Evolutionary conservation across 2,329 filamentous ascomycete species (phyloP).

Genomic region (Xylariaceae sp.): DNA sequence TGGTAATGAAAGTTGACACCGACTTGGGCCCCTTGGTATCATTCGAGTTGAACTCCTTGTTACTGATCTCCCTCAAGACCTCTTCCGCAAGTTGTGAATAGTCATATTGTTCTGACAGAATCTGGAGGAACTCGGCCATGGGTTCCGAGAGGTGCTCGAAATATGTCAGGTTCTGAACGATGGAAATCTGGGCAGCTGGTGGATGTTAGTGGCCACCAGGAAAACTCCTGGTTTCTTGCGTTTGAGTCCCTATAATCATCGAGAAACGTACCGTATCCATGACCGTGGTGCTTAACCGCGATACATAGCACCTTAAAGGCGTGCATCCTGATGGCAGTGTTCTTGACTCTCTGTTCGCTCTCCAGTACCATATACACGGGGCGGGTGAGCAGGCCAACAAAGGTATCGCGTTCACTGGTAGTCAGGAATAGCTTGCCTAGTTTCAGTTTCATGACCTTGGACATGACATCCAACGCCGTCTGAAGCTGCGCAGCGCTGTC

Average conservation of each 20-base stretch:
- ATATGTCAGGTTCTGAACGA: slow-evolving; percentile 95
- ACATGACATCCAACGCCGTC: slow-evolving; percentile 86
- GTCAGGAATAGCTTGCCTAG: slow-evolving; percentile 90
- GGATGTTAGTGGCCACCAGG: slow-evolving; percentile 16
- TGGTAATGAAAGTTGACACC: slow-evolving; percentile 87
- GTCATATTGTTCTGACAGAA: slow-evolving; percentile 94
- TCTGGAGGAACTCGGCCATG: slow-evolving; percentile 97
- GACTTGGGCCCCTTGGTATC: slow-evolving; percentile 95
- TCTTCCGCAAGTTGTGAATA: slow-evolving; percentile 94
- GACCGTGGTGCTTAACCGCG: slow-evolving; percentile 94
- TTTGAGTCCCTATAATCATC: not conserved
- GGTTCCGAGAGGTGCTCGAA: slow-evolving; percentile 98
- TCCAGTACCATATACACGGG: slow-evolving; percentile 92
- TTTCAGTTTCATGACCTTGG: slow-evolving; percentile 90
- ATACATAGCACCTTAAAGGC: slow-evolving; percentile 96
- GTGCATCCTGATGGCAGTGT: slow-evolving; percentile 86
- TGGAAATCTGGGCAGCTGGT: slow-evolving; percentile 88
- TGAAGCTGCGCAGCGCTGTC: slow-evolving; percentile 86
- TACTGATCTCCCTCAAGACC: slow-evolving; percentile 86
- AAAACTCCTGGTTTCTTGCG: not conserved
- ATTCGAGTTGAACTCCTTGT: slow-evolving; percentile 96
- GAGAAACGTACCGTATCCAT: slow-evolving; percentile 71
- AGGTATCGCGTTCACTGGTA: slow-evolving; percentile 92
- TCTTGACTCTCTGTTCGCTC: slow-evolving; percentile 88
- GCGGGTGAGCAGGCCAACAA: slow-evolving; percentile 84